Base-by-base conservation (phyloP, 352 stramenopile genomes). In the Pythium volutum region DNA sequence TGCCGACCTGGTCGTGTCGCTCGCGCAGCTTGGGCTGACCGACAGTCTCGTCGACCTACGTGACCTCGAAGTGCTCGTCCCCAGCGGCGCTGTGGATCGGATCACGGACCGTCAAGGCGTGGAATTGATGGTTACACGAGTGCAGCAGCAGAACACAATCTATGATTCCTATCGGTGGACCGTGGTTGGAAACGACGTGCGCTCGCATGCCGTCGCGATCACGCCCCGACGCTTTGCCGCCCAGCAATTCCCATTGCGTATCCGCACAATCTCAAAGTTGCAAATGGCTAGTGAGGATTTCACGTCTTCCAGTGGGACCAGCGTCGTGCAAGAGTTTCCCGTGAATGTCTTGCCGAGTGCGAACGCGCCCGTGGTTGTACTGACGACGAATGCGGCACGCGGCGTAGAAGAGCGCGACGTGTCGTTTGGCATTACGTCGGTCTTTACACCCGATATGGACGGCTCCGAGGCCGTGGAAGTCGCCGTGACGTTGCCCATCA, bases 381-480 rank as follows among this genome's bases (percentile, higher is more conserved):
- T 67, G 33, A 34, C 14, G 10, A 31, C 16, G 4, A 22, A 42
- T 6, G 1, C 25, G 9, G 33, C 61, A 1, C 59, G 27, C 18
- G 59, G 59, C 14, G 34, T 57, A 0, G 59, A 67, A 61, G 59
- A 67, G 27, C 59, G 59, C 15, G 50, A 55, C 14, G 20, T 61
- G 22, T 11, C 29, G 9, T 61, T 67, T 14, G 16, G 12, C 4
- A 61, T 67, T 18, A 31, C 42, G 27, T 20, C 26, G 8, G 15
- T 67, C 22, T 59, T 36, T 36, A 67, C 59, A 15, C 59, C 51
- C 4, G 59, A 67, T 23, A 51, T 53, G 45, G 59, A 67, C 22
- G 59, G 59, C 10, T 67, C 59, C 23, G 59, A 67, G 20, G 15
- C 41, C 23, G 25, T 67, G 8, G 59, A 67, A 56, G 51, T 61